Evolutionary conservation across 2,329 filamentous ascomycete species (phyloP), one percentile per base, ranked within the genome.

Genomic region (Berkeleyomyces rouxiae): DNA sequence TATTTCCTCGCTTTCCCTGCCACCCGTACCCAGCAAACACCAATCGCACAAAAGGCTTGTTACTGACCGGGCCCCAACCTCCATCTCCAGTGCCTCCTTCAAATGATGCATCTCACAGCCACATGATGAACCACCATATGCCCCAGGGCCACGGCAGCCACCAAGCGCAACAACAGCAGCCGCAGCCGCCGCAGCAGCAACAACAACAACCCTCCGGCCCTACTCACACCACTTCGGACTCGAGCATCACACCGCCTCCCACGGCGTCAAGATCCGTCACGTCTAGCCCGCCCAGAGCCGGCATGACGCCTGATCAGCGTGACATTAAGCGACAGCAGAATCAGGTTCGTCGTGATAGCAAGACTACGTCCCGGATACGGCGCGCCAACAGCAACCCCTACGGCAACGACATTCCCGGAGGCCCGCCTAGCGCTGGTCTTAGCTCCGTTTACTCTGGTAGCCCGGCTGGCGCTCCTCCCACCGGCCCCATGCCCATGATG

Each of bases 251-350:
- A 31, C 58, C 64, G 42, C 77, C 79, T 43, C 77, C 77, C 33
- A 75, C 72, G 63, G 72, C 72, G 44, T 76, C 79, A 36, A 74
- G 78, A 71, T 82, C 80, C 31, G 72, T 78, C 58, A 82, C 81
- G 46, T 78, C 78, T 31, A 85, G 82, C 71, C 82, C 82, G 36
- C 80, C 81, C 4, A 76, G 78, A 66, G 72, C 73, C 55, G 74
- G 73, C 44, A 75, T 84, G 68, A 82, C 80, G 4, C 74, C 80
- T 5, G 81, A 84, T 69, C 81, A 84, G 70, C 78, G 82, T 66
- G 82, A 83, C 68, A 70, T 84, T 49, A 84, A 82, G 72, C 77
- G 81, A 64, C 82, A 85, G 68, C 76, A 78, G 65, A 82, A 84
- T 67, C 79, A 79, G 67, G 79, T 76, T 53, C 78, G 83, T 63